Evolutionary conservation across 2,329 filamentous ascomycete genomes (phyloP).

Genomic region (Trichoderma cornu-damae): DNA sequence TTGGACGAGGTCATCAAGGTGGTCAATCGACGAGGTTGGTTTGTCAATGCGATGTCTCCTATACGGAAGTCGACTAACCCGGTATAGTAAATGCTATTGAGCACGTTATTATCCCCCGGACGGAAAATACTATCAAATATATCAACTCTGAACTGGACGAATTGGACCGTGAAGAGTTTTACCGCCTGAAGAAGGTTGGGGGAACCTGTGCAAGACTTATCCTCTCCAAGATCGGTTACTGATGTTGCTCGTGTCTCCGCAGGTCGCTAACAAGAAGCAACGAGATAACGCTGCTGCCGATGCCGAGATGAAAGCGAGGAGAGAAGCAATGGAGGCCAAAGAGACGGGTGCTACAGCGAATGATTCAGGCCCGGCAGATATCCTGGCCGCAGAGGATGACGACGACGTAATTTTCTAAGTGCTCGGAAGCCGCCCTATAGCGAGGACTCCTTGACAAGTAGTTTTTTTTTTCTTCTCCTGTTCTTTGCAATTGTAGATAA

Average conservation of each 20-base stretch:
- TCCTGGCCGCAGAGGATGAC: conserved; percentile 71
- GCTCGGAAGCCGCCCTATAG: background rate
- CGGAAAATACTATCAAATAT: conserved; percentile 99
- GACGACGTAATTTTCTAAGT: conserved; percentile 81
- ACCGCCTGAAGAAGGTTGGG: conserved; percentile 78
- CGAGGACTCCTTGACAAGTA: conserved; percentile 1
- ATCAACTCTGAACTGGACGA: conserved; percentile 99
- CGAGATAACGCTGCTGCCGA: conserved; percentile 67
- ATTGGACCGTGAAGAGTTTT: conserved; percentile 96
- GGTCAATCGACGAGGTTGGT: conserved; percentile 81
- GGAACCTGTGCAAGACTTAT: background rate
- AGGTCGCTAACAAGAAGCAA: conserved; percentile 77
- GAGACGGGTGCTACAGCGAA: conserved; percentile 38
- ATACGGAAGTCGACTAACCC: conserved; percentile 22
- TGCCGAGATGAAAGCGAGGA: conserved; percentile 70
- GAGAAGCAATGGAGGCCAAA: conserved; percentile 43
- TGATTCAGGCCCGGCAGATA: conserved; percentile 47
- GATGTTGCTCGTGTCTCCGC: background rate
- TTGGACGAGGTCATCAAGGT: conserved; percentile 99
- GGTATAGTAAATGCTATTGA: conserved; percentile 83
- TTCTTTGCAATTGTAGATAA: conserved; percentile 5
- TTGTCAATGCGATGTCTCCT: background rate
- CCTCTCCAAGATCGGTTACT: background rate
- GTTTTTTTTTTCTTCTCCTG: conserved; percentile 12
- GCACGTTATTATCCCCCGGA: conserved; percentile 94